phyloP scores from a whole-genome alignment of 1,139 yeast genomes.

The Candida neerlandica region DNA sequence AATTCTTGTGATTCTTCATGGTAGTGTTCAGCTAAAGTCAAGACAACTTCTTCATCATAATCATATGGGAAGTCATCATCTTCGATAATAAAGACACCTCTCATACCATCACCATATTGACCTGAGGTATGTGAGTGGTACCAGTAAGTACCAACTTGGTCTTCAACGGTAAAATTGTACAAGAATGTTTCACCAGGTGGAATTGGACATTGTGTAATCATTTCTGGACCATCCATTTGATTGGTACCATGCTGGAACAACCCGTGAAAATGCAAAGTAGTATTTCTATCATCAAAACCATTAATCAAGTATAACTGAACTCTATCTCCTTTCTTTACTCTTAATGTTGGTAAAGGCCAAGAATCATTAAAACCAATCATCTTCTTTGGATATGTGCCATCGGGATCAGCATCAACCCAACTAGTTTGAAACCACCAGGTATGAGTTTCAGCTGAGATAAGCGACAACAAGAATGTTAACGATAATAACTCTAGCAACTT shows the following conservation, averaged over 20 bases:
- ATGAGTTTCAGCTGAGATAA: slow-evolving; percentile 47
- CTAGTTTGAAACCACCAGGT: slow-evolving; percentile 54
- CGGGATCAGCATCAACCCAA: slow-evolving; percentile 47
- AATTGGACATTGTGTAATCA: slow-evolving; percentile 78
- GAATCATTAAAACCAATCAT: slow-evolving; percentile 69
- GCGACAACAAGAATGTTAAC: slow-evolving; percentile 10
- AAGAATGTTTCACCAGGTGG: slow-evolving; percentile 63
- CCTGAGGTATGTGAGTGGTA: slow-evolving; percentile 81
- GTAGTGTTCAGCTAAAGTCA: slow-evolving; percentile 65
- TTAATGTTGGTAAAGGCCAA: slow-evolving; percentile 75
- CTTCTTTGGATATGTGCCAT: slow-evolving; percentile 46
- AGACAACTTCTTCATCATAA: slow-evolving; percentile 62
- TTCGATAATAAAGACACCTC: slow-evolving; percentile 70
- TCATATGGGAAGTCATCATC: slow-evolving; percentile 59
- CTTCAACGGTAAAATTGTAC: slow-evolving; percentile 65
- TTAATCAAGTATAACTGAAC: slow-evolving; percentile 61
- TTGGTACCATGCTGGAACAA: slow-evolving; percentile 60
- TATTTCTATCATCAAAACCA: slow-evolving; percentile 53
- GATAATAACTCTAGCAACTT: slow-evolving; percentile 8
- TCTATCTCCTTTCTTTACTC: slow-evolving; percentile 65
- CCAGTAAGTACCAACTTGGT: slow-evolving; percentile 79
- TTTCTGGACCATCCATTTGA: slow-evolving; percentile 79
- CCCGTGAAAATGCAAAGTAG: slow-evolving; percentile 80
- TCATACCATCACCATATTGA: slow-evolving; percentile 77
- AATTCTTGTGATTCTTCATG: slow-evolving; percentile 52